Evolutionary conservation across 148 eudicot genomes (phyloP), one percentile per base, ranked within the genome.

Genomic region (Camellia sinensis): DNA sequence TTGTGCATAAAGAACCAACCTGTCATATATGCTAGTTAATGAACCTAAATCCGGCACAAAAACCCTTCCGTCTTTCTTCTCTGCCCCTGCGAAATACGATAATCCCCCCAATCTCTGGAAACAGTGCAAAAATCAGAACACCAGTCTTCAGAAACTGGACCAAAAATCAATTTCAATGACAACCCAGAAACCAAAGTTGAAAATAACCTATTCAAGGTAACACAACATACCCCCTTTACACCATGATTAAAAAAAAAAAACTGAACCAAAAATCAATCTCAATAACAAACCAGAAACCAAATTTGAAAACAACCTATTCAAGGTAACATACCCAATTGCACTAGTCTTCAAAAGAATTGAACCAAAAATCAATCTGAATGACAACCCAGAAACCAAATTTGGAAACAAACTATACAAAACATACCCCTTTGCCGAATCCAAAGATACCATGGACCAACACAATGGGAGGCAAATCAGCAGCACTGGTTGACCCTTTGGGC

Each of bases 361-460:
- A 15, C 19, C 45, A 65, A 3, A 64, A 65, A 41, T 60, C n/a
- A 63, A 15, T 7, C 13, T 18, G 22, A 43, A n/a, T 74, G 65
- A 66, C 37, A 29, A 29, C 37, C 37, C 37, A 29, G 37, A 29
- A 29, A 29, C 37, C 37, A 29, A 29, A 29, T 29, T 29, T 1
- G 37, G 37, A 29, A 29, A 29, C 37, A 29, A 19, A 74, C 46
- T 43, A 4, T 6, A 0, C 11, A 68, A 29, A 5, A 43, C 89
- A 76, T 82, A 95, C 99, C 91, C 99, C 99, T 89, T 95, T 90
- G 46, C 99, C 99, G 78, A 95, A 93, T 11, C 98, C 98, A 84
- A 93, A 95, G 75, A 93, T 91, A 0, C 98, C 97, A 85, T 95
- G 97, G 81, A 93, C 94, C 75, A 95, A 82, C 73, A 95, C 97